Base-by-base conservation (phyloP, 805 yeast genomes). In the Cyberlindnera meyerae region DNA sequence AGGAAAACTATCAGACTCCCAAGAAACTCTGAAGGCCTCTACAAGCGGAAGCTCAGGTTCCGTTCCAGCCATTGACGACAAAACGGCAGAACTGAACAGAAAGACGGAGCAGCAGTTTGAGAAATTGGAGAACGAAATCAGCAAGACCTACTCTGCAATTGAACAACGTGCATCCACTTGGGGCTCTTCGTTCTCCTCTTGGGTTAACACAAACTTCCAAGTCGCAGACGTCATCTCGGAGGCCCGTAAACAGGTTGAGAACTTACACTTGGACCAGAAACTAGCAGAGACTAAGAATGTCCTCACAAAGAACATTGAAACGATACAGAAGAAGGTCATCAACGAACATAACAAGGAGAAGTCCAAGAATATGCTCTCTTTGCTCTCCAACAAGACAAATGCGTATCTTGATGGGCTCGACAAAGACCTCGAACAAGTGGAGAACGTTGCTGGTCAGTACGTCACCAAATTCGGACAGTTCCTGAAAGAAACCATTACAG, bases 341-440 rank as follows among this genome's bases (percentile, higher is more conserved):
- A 43, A 35, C 21, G 55, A 47, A 8, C 42, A 51, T 36, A 42
- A 38, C 11, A 33, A 36, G 5, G 37, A 34, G 12, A 38, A 41
- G 38, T 41, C 47, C 8, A 40, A 39, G 32, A 24, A 36, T 29
- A 37, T 45, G 43, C 27, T 45, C 11, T 29, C 33, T 5, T 16
- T 41, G 13, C 43, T 45, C 18, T 40, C 46, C 8, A 11, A 31
- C 31, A 60, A 66, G 44, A 79, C 88, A 7, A 86, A 82, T 47
- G 70, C 68, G 31, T 75, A 73, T 34, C 64, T 88, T 33, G 89
- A 85, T 44, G 72, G 75, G 7, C 67, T 89, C 42, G 97, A 88
- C 57, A 62, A 73, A 45, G 80, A 78, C 47, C 65, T 89, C 31
- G 95, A 84, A 48, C 66, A 67, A 36, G 78, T 86, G 7, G 96